Evolutionary conservation across 805 yeast genomes (phyloP).

Genomic region (Candida arabinofermentans): DNA sequence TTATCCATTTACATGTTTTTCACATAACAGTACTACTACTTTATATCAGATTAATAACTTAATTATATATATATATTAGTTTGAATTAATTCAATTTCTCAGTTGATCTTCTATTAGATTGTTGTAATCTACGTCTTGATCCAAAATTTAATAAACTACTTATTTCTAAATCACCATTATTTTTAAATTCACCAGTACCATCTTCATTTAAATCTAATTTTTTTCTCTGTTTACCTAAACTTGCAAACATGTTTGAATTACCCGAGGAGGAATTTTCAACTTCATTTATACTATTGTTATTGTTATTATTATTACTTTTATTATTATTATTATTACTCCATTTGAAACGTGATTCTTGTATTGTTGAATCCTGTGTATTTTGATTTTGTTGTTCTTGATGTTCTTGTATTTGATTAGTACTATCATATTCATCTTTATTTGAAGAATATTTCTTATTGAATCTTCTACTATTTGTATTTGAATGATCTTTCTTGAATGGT

Average conservation of each 20-base stretch:
- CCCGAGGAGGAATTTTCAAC: neutral
- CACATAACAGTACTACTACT: no score
- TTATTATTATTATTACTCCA: slow-evolving; percentile 2
- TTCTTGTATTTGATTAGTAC: neutral
- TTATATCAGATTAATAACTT: no score
- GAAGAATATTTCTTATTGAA: slow-evolving; percentile 7
- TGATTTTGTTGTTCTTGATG: neutral
- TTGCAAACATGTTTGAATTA: slow-evolving; percentile 18
- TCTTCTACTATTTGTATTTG: slow-evolving; percentile 1
- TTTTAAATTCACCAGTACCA: slow-evolving; percentile 16
- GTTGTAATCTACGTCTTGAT: slow-evolving; percentile 20
- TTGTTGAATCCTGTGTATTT: no score
- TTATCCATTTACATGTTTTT: no score
- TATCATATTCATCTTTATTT: slow-evolving; percentile 1
- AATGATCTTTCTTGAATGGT: neutral
- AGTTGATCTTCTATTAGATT: slow-evolving; percentile 7
- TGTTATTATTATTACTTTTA: slow-evolving; percentile 3
- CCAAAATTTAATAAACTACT: slow-evolving; percentile 26
- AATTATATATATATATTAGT: neutral
- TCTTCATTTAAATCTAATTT: slow-evolving; percentile 16
- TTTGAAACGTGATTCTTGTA: slow-evolving; percentile 2
- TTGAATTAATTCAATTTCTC: neutral
- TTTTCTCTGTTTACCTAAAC: slow-evolving; percentile 28
- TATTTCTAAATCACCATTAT: slow-evolving; percentile 24
- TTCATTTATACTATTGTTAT: neutral